Evolutionary conservation across 352 stramenopile genomes (phyloP).

Genomic region (Phytophthora palmivora): DNA sequence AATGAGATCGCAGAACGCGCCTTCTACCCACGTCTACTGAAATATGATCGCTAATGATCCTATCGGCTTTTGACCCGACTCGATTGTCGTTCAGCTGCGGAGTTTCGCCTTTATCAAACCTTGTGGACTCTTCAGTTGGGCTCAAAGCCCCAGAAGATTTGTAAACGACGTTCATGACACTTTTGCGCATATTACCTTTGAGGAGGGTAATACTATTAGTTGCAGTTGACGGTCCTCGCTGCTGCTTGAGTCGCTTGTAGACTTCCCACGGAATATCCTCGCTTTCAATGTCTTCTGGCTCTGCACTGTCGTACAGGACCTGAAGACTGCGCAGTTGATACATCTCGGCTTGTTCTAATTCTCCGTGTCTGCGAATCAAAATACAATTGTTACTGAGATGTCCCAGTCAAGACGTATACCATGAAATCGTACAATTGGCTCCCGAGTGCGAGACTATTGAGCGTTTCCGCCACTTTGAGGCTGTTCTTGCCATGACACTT

Average conservation of each 20-base stretch:
- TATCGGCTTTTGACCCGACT: conserved; percentile 3
- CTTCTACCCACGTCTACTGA: conserved; percentile 19
- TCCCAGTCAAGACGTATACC: not conserved
- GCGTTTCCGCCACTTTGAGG: conserved; percentile 77
- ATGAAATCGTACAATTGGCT: conserved; percentile 54
- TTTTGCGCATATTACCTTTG: conserved; percentile 71
- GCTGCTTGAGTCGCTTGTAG: conserved; percentile 79
- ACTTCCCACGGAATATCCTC: conserved; percentile 82
- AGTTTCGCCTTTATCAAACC: conserved; percentile 8
- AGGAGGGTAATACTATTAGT: conserved; percentile 68
- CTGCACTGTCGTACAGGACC: conserved; percentile 54
- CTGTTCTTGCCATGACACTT: conserved; percentile 61
- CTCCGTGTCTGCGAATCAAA: conserved; percentile 37
- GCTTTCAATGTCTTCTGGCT: conserved; percentile 76
- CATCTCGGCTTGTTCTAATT: conserved; percentile 43
- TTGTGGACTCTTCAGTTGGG: conserved; percentile 10
- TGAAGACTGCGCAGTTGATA: conserved; percentile 69
- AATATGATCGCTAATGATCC: not conserved
- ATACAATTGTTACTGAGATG: not conserved
- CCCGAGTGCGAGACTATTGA: conserved; percentile 79
- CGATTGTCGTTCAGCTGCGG: conserved; percentile 2
- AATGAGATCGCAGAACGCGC: conserved; percentile 49
- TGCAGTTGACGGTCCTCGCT: conserved; percentile 65
- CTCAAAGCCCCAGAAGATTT: conserved; percentile 24
- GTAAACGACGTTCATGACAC: conserved; percentile 47